Conservation (phyloP, 441 rosid genomes). For the Omphalea diandra region DNA sequence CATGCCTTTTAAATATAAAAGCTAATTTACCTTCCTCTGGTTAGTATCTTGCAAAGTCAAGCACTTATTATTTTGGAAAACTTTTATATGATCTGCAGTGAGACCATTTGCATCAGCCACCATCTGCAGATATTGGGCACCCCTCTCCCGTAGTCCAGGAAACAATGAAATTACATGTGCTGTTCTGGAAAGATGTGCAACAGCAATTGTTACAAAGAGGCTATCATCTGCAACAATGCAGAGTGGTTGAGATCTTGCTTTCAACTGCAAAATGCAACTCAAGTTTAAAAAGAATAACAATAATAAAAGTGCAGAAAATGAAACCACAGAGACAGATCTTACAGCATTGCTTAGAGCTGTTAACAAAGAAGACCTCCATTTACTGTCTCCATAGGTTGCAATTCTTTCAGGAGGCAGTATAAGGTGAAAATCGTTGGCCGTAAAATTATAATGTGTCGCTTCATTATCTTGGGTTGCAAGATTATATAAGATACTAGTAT, state of each 20-base stretch:
- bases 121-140: conserved; percentile 58
- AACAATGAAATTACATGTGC: conserved; percentile 60
- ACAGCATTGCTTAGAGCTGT: conserved; percentile 65
- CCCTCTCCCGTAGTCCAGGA: conserved; percentile 69
- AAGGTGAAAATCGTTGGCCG: conserved; percentile 49
- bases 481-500: conserved; percentile 59
- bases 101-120: conserved; percentile 68
- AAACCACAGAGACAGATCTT: conserved; percentile 32
- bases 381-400: conserved; percentile 68
- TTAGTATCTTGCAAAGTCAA: conserved; percentile 49
- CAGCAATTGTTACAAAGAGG: conserved; percentile 57
- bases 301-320: conserved; percentile 19
- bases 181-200: conserved; percentile 49
- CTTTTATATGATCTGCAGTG: conserved; percentile 51
- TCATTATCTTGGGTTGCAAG: conserved; percentile 41
- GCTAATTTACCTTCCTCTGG: conserved; percentile 46
- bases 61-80: conserved; percentile 45
- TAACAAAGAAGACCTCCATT: conserved; percentile 63
- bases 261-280: conserved; percentile 54
- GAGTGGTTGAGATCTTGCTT: conserved; percentile 50
- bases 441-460: conserved; percentile 27
- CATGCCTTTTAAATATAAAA: no score
- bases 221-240: conserved; percentile 89
- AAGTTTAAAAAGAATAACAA: neutral
- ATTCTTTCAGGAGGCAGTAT: conserved; percentile 73